Percentiles rank a stretch among this genome's conserved stretches.
These are phyloP conservation scores for Diplodia corticola DNA, from an alignment of 2,329 filamentous ascomycete genomes.

Conservation along the genomic window DNA sequence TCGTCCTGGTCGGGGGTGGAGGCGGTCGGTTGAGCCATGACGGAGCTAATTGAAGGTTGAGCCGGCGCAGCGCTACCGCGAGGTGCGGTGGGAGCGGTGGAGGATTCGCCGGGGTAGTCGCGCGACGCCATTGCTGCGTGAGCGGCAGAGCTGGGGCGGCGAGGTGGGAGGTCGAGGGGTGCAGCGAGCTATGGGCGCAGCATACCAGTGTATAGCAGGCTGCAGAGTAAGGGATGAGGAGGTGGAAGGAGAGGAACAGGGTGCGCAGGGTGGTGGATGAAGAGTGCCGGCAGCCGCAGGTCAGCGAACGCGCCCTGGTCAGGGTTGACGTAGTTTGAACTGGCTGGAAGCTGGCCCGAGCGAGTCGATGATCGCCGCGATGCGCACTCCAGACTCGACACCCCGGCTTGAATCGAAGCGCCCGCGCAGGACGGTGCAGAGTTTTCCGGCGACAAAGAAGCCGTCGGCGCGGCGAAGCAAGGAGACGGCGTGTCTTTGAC, in stretches of 20 bases:
- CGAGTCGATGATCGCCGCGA: slow-evolving; percentile 11
- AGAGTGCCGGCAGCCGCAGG: slow-evolving; percentile 11
- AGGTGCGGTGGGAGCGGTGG: slow-evolving; percentile 10
- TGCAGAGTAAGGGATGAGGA: not conserved
- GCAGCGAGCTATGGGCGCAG: not conserved
- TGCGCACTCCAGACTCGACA: slow-evolving; percentile 1
- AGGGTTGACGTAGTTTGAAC: slow-evolving; percentile 20
- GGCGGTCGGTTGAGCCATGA: not conserved
- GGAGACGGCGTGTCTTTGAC: not conserved
- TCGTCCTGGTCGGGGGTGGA: not conserved
- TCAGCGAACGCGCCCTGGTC: slow-evolving; percentile 10
- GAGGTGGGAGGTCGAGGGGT: not conserved
- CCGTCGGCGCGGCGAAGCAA: not conserved
- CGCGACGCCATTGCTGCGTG: slow-evolving; percentile 18
- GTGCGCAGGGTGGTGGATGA: slow-evolving; percentile 18
- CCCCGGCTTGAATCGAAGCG: not conserved
- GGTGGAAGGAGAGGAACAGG: not conserved
- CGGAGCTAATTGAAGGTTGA: slow-evolving; percentile 16
- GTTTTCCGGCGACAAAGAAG: slow-evolving; percentile 12
- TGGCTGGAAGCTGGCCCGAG: slow-evolving; percentile 5
- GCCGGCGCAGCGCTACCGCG: slow-evolving; percentile 13
- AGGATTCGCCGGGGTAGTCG: slow-evolving; percentile 20
- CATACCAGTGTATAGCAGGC: not conserved
- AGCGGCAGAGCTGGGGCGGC: not conserved
- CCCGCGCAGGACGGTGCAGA: not conserved